Evolutionary conservation across 202 grass and related monocot species (phyloP), one percentile per base, ranked within the genome.

Genomic region (Panicum hallii): DNA sequence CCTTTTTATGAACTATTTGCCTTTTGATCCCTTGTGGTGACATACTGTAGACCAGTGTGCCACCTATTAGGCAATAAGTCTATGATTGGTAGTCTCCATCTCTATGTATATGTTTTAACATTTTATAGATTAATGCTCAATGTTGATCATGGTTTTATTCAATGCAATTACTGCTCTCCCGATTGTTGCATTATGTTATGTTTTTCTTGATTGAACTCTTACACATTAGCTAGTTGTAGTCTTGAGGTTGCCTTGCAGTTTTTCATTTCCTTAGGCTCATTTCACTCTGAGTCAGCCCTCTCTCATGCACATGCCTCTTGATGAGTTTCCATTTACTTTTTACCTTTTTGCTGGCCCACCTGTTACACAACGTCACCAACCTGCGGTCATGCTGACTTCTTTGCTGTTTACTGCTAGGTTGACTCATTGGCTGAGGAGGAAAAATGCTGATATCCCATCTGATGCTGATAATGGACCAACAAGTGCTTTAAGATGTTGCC

Each of bases 381-480:
- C 46, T 76, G 14, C 52, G 38, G 10, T 68, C n/a, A 88, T 52
- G 34, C 56, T 60, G 73, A 74, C 73, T 7, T n/a, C 69, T 74
- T 75, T 76, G 11, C 11, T 87, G 15, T 72, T 55, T 79, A 46
- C 70, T 82, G 50, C 63, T 63, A 93, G 97, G 97, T 92, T 99
- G 85, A 50, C 67, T 77, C 92, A 94, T 68, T 99, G 97, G 97
- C 41, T 99, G 82, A 87, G 92, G 44, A 99, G 89, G 67, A 99
- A 99, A 90, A 93, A 90, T 88, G 63, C 80, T 71, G 93, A 99
- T 79, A 88, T 72, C 68, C 79, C 84, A 78, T 91, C 86, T 67
- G 92, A 93, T 80, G 83, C 40, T 88, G 97, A 99, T 74, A 86
- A 78, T 88, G 97, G 90, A 45, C 97, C 97, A 55, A 97, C 97